A percentile compares a stretch with the other conserved stretches of the same genome.
These are phyloP conservation scores for Datura wrightii DNA, from an alignment of 257 asterid genomes.

Conservation along the genomic window DNA sequence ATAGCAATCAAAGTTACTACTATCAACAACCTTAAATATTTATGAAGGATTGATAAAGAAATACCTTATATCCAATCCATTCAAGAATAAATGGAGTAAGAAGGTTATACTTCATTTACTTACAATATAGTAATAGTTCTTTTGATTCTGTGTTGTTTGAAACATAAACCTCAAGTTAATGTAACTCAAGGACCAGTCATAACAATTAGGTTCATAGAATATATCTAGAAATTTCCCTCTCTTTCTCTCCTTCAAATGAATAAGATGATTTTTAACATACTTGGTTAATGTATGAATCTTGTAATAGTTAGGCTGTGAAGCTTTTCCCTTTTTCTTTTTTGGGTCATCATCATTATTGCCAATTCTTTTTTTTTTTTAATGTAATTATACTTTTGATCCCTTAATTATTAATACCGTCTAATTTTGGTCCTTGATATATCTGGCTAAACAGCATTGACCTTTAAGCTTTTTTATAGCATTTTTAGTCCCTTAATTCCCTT, in stretches of 20 bases:
- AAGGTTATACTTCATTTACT: neutral
- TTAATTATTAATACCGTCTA: neutral
- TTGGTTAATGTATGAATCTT: neutral
- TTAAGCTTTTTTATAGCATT: neutral
- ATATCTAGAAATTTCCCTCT: neutral
- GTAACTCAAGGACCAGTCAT: neutral
- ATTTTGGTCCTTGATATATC: neutral
- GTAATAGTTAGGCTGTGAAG: neutral
- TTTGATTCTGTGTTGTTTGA: neutral
- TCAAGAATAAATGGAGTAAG: neutral
- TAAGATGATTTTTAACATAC: neutral
- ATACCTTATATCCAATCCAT: neutral
- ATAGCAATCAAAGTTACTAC: slow-evolving; percentile 1
- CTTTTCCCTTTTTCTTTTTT: neutral
- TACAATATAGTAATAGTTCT: neutral
- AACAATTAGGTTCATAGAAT: neutral
- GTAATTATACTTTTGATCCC: neutral
- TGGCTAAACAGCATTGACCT: neutral
- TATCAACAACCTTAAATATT: slow-evolving; percentile 15
- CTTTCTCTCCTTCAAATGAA: neutral
- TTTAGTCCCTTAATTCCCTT: neutral
- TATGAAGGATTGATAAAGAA: neutral
- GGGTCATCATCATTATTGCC: neutral
- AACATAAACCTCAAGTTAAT: neutral
- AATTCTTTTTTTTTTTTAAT: neutral